These are phyloP conservation scores for Suillus luteus DNA, from an alignment of 768 basidiomycete species.

Conservation along the genomic window DNA sequence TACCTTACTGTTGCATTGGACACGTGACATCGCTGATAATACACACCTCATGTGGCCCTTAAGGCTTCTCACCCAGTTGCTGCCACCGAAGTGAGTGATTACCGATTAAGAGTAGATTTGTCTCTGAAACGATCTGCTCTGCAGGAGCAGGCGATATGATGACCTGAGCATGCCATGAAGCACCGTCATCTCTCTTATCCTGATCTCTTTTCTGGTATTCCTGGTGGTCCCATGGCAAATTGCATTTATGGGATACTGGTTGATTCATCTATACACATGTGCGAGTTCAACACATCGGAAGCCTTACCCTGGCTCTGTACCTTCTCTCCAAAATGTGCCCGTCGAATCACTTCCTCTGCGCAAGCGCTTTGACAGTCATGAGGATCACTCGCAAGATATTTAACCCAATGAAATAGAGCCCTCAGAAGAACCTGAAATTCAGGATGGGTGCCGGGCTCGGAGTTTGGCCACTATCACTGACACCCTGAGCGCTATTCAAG, in stretches of 20 bases:
- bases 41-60: conserved; percentile 48
- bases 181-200: conserved; percentile 56
- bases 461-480: not conserved
- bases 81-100: conserved; percentile 20
- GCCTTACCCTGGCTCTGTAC: conserved; percentile 24
- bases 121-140: not conserved
- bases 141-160: conserved; percentile 29
- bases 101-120: not conserved
- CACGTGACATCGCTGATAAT: conserved; percentile 1
- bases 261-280: conserved; percentile 73
- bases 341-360: conserved; percentile 26
- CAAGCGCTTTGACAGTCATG: not conserved
- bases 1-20: conserved; percentile 48
- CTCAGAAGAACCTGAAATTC: conserved; percentile 9
- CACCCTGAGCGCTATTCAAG: conserved; percentile 18
- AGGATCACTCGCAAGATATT: not conserved
- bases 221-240: conserved; percentile 91
- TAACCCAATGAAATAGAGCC: conserved; percentile 19
- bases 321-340: conserved; percentile 30
- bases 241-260: conserved; percentile 81
- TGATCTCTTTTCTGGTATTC: conserved; percentile 68
- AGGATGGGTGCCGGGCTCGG: not conserved
- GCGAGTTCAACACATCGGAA: conserved; percentile 32
- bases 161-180: conserved; percentile 43
- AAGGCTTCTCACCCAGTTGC: conserved; percentile 20